A percentile compares a stretch with the other conserved stretches of the same genome.
Conservation (phyloP, 805 yeast genomes). For the Grigorovia jiainica region DNA sequence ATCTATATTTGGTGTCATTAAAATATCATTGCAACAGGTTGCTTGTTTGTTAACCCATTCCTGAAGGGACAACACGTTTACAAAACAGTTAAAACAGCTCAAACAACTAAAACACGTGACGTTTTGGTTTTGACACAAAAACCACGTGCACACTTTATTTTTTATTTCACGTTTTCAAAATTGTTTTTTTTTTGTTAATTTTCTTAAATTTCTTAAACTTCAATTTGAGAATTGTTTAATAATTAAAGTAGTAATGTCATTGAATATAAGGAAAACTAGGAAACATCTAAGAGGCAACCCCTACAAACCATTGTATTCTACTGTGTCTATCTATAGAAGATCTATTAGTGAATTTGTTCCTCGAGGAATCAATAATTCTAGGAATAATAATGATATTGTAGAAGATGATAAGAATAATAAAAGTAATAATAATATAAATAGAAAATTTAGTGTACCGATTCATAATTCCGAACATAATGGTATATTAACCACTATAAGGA, state of each 20-base stretch:
- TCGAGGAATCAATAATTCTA: background rate
- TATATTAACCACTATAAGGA: background rate
- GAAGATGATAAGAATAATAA: background rate
- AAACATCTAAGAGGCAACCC: background rate
- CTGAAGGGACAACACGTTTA: too few species aligned
- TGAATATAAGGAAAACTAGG: background rate
- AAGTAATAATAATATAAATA: background rate
- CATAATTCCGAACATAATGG: background rate
- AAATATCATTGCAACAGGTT: too few species aligned
- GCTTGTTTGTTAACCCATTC: too few species aligned
- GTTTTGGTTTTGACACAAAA: too few species aligned
- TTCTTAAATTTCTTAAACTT: too few species aligned
- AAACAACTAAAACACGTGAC: too few species aligned
- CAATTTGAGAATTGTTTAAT: too few species aligned
- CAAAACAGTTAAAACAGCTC: too few species aligned
- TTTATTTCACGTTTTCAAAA: too few species aligned
- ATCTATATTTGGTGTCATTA: too few species aligned
- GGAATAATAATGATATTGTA: background rate
- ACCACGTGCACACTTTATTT: too few species aligned
- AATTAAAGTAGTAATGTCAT: background rate
- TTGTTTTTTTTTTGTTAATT: too few species aligned
- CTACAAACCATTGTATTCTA: conserved; percentile 13
- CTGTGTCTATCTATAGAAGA: conserved; percentile 8
- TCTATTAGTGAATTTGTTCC: background rate
- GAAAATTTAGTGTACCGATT: background rate